Conservation (phyloP, 305 asterid genomes). For the Withania somnifera region DNA sequence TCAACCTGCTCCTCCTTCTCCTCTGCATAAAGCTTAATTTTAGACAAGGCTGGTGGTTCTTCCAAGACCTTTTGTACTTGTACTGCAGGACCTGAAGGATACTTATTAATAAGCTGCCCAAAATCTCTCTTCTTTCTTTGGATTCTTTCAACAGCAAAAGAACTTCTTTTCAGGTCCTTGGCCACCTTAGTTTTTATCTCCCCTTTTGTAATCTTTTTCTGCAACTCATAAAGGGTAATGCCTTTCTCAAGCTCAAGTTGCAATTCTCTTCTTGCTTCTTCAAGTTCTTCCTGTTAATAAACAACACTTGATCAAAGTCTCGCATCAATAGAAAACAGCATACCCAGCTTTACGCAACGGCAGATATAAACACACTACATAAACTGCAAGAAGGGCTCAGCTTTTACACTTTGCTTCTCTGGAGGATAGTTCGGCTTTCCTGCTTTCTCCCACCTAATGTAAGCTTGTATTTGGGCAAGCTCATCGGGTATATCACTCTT, state of each 20-base stretch:
- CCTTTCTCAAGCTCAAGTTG: constrained; percentile 69
- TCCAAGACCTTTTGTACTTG: constrained; percentile 33
- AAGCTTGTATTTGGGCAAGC: constrained; percentile 74
- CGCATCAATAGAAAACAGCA: constrained; percentile 6
- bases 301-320: neutral
- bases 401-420: constrained; percentile 64
- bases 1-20: constrained; percentile 54
- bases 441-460: constrained; percentile 81
- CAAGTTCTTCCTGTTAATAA: constrained; percentile 63
- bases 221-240: constrained; percentile 49
- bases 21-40: constrained; percentile 36
- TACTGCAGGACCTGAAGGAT: constrained; percentile 29
- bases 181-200: constrained; percentile 56
- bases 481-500: constrained; percentile 57
- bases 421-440: constrained; percentile 82
- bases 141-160: constrained; percentile 37
- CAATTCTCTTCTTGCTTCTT: constrained; percentile 85
- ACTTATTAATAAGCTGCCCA: constrained; percentile 47
- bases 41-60: constrained; percentile 49
- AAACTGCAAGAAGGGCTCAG: constrained; percentile 4
- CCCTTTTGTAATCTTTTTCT: constrained; percentile 51
- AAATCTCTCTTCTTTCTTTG: constrained; percentile 88
- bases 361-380: neutral
- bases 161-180: constrained; percentile 30
- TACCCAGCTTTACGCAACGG: neutral